Percentiles rank a stretch among this genome's conserved stretches.
Evolutionary conservation across 129 eudicot genomes (phyloP).

Genomic region (Rutidosis leptorrhynchoides): DNA sequence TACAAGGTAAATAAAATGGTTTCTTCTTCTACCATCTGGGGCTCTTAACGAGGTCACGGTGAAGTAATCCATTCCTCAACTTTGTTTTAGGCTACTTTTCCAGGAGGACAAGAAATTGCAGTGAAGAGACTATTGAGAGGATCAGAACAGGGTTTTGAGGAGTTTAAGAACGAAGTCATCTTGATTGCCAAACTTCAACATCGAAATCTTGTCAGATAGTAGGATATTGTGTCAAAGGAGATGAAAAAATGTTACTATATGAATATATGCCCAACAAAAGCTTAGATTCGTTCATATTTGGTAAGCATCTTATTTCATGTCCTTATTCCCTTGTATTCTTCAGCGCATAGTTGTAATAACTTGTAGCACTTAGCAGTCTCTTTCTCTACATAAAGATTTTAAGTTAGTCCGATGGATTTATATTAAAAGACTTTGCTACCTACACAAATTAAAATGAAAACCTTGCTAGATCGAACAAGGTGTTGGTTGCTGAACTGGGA

Average conservation of each 20-base stretch:
- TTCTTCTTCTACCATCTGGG: no score
- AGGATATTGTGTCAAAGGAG: conserved; percentile 35
- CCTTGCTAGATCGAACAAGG: conserved; percentile 22
- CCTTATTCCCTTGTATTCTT: not conserved
- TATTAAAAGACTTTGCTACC: no score
- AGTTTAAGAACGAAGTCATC: conserved; percentile 37
- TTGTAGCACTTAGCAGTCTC: no score
- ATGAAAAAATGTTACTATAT: conserved; percentile 36
- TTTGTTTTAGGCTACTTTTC: not conserved
- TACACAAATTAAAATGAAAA: not conserved
- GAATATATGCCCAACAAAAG: no score
- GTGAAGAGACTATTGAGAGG: not conserved
- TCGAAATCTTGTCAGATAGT: conserved; percentile 22
- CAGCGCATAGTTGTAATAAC: not conserved
- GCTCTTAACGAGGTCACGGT: no score
- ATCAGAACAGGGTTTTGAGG: conserved; percentile 20
- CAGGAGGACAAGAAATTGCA: conserved; percentile 5
- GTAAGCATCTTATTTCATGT: conserved; percentile 17
- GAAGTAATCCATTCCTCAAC: no score
- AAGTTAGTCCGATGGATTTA: no score
- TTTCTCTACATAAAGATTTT: no score
- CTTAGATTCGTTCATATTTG: conserved; percentile 40
- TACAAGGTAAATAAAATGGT: no score
- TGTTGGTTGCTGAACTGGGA: conserved; percentile 27
- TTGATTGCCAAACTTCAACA: conserved; percentile 42